These are phyloP conservation scores for Saccharomycopsis amapae DNA, from an alignment of 805 yeast species.

Conservation along the genomic window DNA sequence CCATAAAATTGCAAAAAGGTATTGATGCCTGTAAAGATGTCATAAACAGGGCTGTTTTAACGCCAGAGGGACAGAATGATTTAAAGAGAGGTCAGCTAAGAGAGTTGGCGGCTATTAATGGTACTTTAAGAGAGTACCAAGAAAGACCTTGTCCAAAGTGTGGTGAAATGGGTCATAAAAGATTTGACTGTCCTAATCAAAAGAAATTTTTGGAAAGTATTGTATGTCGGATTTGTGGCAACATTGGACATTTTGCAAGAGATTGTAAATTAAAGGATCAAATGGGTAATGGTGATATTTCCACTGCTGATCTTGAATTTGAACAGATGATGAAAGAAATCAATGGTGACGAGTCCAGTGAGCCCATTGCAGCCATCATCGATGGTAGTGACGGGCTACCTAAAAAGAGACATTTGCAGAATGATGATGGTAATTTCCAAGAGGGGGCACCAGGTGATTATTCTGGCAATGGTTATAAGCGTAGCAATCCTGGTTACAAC, in stretches of 20 bases:
- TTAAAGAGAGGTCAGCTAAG: conserved; percentile 84
- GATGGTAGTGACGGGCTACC: too few relatives aligned
- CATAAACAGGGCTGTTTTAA: conserved; percentile 72
- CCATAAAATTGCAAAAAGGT: conserved; percentile 70
- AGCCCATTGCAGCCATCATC: neutral
- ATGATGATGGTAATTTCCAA: too few relatives aligned
- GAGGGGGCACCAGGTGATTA: too few relatives aligned
- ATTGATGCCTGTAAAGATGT: conserved; percentile 65
- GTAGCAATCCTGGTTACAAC: too few relatives aligned
- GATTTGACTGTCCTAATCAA: conserved; percentile 56
- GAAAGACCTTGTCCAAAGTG: conserved; percentile 57
- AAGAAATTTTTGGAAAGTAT: conserved; percentile 46
- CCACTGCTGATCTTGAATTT: conserved; percentile 39
- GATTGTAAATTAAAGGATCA: conserved; percentile 56
- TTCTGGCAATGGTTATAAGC: too few relatives aligned
- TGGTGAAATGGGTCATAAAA: conserved; percentile 59
- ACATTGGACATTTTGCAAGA: conserved; percentile 76
- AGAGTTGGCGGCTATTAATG: conserved; percentile 88
- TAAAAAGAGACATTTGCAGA: too few relatives aligned
- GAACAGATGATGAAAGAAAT: conserved; percentile 46
- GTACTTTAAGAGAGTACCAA: conserved; percentile 81
- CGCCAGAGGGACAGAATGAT: conserved; percentile 93
- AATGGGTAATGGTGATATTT: conserved; percentile 8
- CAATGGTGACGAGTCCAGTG: conserved; percentile 26
- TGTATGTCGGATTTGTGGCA: conserved; percentile 73